A percentile compares a stretch with the other conserved stretches of the same genome.
phyloP scores from a whole-genome alignment of 2,329 filamentous ascomycete genomes.

The Aquanectria penicillioides region DNA sequence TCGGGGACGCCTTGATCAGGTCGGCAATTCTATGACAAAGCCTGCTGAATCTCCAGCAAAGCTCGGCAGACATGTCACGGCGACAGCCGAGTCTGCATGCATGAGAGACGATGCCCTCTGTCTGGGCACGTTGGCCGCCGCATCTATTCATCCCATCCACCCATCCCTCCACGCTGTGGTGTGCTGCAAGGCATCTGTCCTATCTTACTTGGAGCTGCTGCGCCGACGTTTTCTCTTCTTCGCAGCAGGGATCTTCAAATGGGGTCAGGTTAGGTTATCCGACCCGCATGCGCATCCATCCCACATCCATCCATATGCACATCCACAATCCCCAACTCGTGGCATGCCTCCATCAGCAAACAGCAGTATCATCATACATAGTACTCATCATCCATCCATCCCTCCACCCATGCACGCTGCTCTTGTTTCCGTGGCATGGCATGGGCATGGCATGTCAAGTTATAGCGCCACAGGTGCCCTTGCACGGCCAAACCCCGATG shows the following conservation, averaged over 20 bases:
- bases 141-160: no score
- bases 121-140: no score
- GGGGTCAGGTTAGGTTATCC: no score
- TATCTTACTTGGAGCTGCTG: neutral
- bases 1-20: no score
- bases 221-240: conserved; percentile 10
- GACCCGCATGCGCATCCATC: no score
- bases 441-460: conserved; percentile 19
- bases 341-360: conserved; percentile 16
- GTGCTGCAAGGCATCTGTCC: conserved; percentile 5
- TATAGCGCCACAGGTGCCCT: conserved; percentile 26
- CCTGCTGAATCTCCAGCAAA: no score
- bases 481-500: conserved; percentile 26
- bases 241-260: conserved; percentile 7
- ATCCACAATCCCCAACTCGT: neutral
- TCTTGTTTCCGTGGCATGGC: conserved; percentile 15
- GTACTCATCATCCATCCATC: neutral
- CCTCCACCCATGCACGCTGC: neutral
- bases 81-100: no score
- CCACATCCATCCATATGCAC: no score
- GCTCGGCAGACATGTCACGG: no score
- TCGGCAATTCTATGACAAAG: no score
- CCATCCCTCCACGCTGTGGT: neutral
- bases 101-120: no score
- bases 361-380: conserved; percentile 27